Conservation (phyloP, 345 rosid species). For the Rhizophora apiculata region DNA sequence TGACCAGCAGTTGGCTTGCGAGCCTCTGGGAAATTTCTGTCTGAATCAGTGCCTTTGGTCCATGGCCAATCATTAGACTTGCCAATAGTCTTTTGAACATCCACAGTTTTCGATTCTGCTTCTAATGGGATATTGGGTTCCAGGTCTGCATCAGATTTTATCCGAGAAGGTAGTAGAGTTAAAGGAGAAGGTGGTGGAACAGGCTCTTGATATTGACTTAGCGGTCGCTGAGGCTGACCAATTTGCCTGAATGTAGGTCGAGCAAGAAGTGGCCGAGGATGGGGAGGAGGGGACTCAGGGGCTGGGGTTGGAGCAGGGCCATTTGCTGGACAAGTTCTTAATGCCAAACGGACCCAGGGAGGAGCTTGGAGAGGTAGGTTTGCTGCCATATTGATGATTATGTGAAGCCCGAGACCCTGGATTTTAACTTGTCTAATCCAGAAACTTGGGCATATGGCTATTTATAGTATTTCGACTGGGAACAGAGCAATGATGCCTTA, state of each 20-base stretch:
- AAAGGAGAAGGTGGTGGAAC: conserved; percentile 64
- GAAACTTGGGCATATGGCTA: conserved; percentile 3
- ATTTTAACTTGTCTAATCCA: neutral
- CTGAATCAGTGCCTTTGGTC: conserved; percentile 7
- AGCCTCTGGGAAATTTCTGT: conserved; percentile 13
- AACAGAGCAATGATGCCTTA: too few relatives aligned
- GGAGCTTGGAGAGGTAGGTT: conserved; percentile 38
- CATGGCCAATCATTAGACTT: conserved; percentile 30
- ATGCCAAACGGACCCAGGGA: conserved; percentile 54
- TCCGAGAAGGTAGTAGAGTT: conserved; percentile 61
- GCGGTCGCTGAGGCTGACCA: conserved; percentile 25
- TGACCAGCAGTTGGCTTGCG: conserved; percentile 18
- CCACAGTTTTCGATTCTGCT: conserved; percentile 62
- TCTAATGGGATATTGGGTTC: conserved; percentile 42
- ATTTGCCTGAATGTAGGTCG: conserved; percentile 38
- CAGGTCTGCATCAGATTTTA: conserved; percentile 33
- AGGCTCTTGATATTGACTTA: conserved; percentile 20
- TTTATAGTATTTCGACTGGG: conserved; percentile 18
- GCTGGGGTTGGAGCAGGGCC: conserved; percentile 27
- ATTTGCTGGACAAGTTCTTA: conserved; percentile 35
- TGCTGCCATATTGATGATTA: conserved; percentile 34
- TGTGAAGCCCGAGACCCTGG: too few relatives aligned
- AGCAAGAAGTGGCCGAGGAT: conserved; percentile 25
- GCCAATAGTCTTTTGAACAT: conserved; percentile 44
- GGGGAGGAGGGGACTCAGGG: conserved; percentile 34